phyloP scores from a whole-genome alignment of 305 asterid species.

The Fraxinus paxiana region DNA sequence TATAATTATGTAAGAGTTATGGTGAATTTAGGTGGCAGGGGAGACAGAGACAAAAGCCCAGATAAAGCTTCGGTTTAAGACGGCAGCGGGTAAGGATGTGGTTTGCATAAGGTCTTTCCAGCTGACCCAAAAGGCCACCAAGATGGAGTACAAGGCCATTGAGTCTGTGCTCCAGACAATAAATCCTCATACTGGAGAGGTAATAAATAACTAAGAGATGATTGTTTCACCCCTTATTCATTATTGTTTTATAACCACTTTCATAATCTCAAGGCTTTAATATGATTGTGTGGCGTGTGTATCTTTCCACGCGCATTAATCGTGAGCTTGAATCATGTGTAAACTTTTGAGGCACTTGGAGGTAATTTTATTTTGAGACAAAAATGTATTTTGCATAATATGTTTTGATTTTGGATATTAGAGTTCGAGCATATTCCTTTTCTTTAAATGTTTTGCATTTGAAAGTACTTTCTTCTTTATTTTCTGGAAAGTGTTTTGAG shows the following conservation, averaged over 20 bases:
- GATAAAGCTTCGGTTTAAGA: slow-evolving; percentile 90
- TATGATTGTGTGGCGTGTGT: neutral
- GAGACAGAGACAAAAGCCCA: slow-evolving; percentile 98
- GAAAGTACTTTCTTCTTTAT: neutral
- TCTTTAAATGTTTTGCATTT: neutral
- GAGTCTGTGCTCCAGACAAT: slow-evolving; percentile 94
- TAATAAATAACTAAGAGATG: slow-evolving; percentile 22
- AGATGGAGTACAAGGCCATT: slow-evolving; percentile 95
- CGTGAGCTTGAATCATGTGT: neutral
- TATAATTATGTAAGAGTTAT: neutral
- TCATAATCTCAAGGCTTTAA: neutral
- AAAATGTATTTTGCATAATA: neutral
- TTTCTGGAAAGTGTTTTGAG: neutral
- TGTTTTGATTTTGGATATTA: neutral
- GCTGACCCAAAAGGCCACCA: slow-evolving; percentile 89
- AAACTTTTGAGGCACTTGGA: neutral
- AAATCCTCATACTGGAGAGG: slow-evolving; percentile 96
- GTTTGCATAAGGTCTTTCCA: slow-evolving; percentile 97
- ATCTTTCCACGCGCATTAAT: neutral
- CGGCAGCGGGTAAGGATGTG: slow-evolving; percentile 94
- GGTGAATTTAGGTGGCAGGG: slow-evolving; percentile 73
- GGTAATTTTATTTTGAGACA: neutral
- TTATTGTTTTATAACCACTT: slow-evolving; percentile 8
- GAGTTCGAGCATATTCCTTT: neutral
- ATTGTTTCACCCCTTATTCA: neutral